Evolutionary conservation across 75 land plant genomes (phyloP), one percentile per base, ranked within the genome.

Genomic region (Pinus tabuliformis): DNA sequence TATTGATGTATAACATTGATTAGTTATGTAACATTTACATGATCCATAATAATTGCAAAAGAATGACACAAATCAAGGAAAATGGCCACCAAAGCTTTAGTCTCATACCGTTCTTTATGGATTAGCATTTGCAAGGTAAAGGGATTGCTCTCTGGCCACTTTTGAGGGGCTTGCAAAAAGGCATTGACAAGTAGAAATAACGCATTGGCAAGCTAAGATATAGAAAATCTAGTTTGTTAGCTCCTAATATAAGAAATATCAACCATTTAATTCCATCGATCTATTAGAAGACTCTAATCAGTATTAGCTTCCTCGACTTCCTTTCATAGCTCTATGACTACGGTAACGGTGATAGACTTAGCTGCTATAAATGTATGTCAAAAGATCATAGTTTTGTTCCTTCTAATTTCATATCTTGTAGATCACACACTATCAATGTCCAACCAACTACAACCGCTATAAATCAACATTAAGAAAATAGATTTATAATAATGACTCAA

Each of bases 91-190:
- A 52, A 21, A 56, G 30, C 11, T 13, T 3, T 24, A 22, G 57
- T 37, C 9, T 57, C 45, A 54, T 76, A 80, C 79, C 2, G 83
- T 71, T 39, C 73, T 80, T 22, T 57, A 24, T 16, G 83, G 78
- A 73, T 83, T 60, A 39, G 82, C 78, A 20, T 76, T 61, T 57
- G 70, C 75, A 68, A 83, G 63, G 28, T 54, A 16, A 30, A 80
- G 42, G 16, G 83, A 71, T 18, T 33, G 79, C 58, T 75, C 58
- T 65, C 80, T 76, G 13, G 83, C 83, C 45, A 72, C 78, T 28
- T 33, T 17, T 49, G 75, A 71, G 26, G n/a, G 85, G 85, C 45
- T 83, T 83, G 78, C 85, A 18, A 66, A 20, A 39, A 49, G 12
- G 54, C 12, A 9, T 49, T 49, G 54, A 49, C 12, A 49, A 49